Conservation (phyloP, 345 rosid species). For the Eucalyptus erythrocorys region DNA sequence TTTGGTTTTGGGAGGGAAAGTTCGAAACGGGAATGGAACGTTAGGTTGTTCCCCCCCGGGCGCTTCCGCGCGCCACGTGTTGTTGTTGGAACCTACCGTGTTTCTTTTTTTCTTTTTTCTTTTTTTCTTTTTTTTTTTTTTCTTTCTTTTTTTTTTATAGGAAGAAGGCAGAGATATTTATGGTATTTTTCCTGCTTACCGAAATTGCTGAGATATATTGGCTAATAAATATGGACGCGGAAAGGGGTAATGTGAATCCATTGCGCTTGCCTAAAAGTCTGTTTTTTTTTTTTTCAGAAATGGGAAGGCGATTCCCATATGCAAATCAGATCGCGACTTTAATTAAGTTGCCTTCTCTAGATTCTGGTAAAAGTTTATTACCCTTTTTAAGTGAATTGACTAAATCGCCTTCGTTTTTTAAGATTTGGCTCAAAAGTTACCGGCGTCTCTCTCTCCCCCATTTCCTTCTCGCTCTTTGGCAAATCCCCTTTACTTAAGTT, state of each 20-base stretch:
- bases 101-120: too few species aligned
- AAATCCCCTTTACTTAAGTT: neutral
- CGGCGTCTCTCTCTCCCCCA: neutral
- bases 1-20: conserved; percentile 1
- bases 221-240: neutral
- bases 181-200: neutral
- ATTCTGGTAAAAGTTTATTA: neutral
- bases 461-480: neutral
- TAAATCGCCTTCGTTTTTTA: neutral
- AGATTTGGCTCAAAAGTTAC: neutral
- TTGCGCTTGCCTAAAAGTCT: neutral
- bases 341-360: neutral
- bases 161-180: rapidly evolving
- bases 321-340: neutral
- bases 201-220: neutral
- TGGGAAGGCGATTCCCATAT: neutral
- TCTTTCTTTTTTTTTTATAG: neutral
- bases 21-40: neutral
- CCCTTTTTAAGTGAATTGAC: neutral
- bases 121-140: too few species aligned
- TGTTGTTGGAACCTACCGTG: neutral
- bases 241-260: neutral
- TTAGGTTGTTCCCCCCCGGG: neutral
- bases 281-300: neutral
- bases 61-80: neutral